phyloP scores from a whole-genome alignment of 1,139 yeast species.

The Torulaspora globosa region DNA sequence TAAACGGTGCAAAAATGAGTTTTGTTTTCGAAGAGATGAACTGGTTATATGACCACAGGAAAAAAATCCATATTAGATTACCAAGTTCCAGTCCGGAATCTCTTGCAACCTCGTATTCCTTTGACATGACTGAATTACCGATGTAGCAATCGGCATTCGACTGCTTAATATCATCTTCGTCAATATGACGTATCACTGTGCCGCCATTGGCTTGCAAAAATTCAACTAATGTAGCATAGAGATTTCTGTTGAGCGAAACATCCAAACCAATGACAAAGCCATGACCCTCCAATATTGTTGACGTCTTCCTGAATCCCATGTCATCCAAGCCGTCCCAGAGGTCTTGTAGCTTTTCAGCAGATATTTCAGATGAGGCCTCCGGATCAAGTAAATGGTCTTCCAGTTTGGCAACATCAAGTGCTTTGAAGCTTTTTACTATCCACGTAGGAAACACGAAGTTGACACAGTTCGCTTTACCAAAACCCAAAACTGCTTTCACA shows the following conservation, averaged over 20 bases:
- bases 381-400: conserved; percentile 45
- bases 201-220: conserved; percentile 44
- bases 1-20: conserved; percentile 71
- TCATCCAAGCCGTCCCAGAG: conserved; percentile 29
- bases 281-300: conserved; percentile 22
- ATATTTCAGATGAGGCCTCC: conserved; percentile 14
- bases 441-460: conserved; percentile 72
- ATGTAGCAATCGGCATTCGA: conserved; percentile 53
- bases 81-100: conserved; percentile 46
- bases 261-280: conserved; percentile 35
- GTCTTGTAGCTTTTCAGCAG: conserved; percentile 22
- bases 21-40: conserved; percentile 58
- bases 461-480: conserved; percentile 43
- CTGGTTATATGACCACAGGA: conserved; percentile 51
- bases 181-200: conserved; percentile 35
- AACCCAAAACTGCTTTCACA: conserved; percentile 37
- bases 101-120: conserved; percentile 44
- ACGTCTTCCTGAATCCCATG: conserved; percentile 3
- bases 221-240: conserved; percentile 33
- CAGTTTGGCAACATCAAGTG: conserved; percentile 51
- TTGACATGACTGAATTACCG: conserved; percentile 61
- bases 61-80: conserved; percentile 69
- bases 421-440: conserved; percentile 64
- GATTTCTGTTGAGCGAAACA: conserved; percentile 34
- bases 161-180: conserved; percentile 20